Percentiles rank a stretch among this genome's conserved stretches.
Evolutionary conservation across 345 rosid genomes (phyloP).

Genomic region (Populus davidiana): DNA sequence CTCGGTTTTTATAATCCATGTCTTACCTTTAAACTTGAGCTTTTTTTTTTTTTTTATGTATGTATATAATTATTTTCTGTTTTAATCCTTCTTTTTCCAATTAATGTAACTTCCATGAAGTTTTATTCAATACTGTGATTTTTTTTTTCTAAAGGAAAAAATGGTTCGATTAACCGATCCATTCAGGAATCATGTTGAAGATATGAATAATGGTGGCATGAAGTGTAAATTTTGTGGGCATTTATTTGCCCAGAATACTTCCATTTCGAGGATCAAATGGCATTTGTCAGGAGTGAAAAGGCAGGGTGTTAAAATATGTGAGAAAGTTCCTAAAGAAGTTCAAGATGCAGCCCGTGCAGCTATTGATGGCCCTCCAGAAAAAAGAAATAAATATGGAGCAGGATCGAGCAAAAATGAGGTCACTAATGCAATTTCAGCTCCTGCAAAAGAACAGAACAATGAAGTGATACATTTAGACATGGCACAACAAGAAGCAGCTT

Average conservation of each 20-base stretch:
- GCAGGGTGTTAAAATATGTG: conserved; percentile 7
- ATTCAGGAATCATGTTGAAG: conserved; percentile 1
- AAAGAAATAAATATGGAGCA: background rate
- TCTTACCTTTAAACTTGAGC: too few relatives aligned
- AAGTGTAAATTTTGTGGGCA: background rate
- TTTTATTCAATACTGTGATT: too few relatives aligned
- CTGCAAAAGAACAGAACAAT: background rate
- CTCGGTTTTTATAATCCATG: too few relatives aligned
- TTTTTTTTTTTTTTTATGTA: too few relatives aligned
- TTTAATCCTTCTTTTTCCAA: too few relatives aligned
- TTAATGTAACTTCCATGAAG: too few relatives aligned
- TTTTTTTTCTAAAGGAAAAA: too few relatives aligned
- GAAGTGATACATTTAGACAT: too few relatives aligned
- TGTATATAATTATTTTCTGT: too few relatives aligned
- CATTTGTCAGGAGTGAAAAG: conserved; percentile 13
- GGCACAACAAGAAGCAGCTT: too few relatives aligned
- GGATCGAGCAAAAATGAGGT: conserved; percentile 5
- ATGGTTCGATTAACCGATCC: background rate
- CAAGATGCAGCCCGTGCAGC: background rate
- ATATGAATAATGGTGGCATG: background rate
- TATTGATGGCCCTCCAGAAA: background rate
- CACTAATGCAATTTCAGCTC: background rate
- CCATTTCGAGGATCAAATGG: background rate
- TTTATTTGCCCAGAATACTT: background rate
- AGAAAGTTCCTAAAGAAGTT: background rate